Evolutionary conservation across 179 eudicot species (phyloP).

Genomic region (Corrigiola litoralis): DNA sequence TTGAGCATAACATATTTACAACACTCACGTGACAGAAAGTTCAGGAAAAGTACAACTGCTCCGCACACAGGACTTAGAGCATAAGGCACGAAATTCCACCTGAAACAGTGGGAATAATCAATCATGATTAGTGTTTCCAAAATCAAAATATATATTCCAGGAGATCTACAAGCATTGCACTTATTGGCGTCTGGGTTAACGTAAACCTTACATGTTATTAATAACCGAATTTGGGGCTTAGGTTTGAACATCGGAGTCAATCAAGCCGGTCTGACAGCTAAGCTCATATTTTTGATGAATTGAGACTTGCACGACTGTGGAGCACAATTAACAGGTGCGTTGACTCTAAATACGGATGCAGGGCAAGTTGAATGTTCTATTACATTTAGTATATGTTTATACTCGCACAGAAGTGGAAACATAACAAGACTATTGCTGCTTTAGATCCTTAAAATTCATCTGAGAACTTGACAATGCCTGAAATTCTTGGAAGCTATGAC

Average conservation of each 20-base stretch:
- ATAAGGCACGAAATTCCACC: constrained; percentile 83
- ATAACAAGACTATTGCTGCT: not conserved
- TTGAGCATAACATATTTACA: not conserved
- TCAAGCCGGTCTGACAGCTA: no score
- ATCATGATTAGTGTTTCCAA: not conserved
- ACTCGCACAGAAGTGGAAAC: not conserved
- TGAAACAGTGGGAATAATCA: constrained; percentile 29
- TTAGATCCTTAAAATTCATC: not conserved
- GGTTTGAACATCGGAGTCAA: no score
- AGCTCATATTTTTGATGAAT: not conserved
- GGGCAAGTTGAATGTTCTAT: not conserved
- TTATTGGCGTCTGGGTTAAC: no score
- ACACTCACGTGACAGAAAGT: constrained; percentile 82
- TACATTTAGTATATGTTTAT: not conserved
- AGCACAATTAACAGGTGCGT: not conserved
- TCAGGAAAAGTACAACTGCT: constrained; percentile 78
- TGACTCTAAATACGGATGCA: not conserved
- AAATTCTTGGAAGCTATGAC: no score
- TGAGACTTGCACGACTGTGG: not conserved
- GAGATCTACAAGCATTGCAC: not conserved
- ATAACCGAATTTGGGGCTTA: no score
- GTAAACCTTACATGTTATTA: no score
- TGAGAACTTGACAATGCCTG: not conserved
- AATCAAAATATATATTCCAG: no score
- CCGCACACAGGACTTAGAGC: constrained; percentile 53